Base-by-base conservation (phyloP, 768 basidiomycete genomes). In the Lanmaoa pseudosensibilis region DNA sequence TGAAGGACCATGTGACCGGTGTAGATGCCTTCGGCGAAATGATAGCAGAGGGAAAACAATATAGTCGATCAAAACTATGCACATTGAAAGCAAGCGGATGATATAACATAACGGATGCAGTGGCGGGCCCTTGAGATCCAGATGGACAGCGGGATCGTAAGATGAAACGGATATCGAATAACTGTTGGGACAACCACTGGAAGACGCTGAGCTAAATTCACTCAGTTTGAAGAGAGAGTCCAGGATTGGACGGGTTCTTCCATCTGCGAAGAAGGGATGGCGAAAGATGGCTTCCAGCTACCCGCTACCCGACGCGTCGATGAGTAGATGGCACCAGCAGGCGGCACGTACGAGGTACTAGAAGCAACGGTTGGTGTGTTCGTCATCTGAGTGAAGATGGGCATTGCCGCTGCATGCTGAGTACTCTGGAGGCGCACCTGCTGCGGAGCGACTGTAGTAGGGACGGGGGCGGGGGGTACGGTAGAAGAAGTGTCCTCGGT, bases 271-370 rank as follows among this genome's bases (percentile, higher is more conserved):
- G 67, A 62, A 19, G 69, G 64, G 4, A 21, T 32, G 1, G 21
- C 18, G 16, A 58, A 60, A n/a, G 65, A 40, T 18, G 60, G 57
- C 41, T 69, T 75, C 83, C 84, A 87, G 50, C 71, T 80, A 3
- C 72, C 83, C 10, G 67, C 85, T 38, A 82, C 84, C 5, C 85
- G 81, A 40, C 85, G 78, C 25, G 72, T 77, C 10, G 78, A 76
- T 2, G 78, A 76, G 54, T 79, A 62, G 4, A 71, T 65, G 21
- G 85, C 84, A 47, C 83, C 85, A 13, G 82, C 57, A 15, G 85
- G 84, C 6, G 85, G 85, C 1, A 75, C 68, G 59, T 86, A 86
- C 2, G 75, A 57, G 8, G 54, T 57, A 21, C 51, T 23, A 19
- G 54, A 33, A 40, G 46, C 7, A 32, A 45, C 46, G 10, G 27